A percentile compares a stretch with the other conserved stretches of the same genome.
These are phyloP conservation scores for Suillus alpinus DNA, from an alignment of 768 basidiomycete species.

Conservation along the genomic window DNA sequence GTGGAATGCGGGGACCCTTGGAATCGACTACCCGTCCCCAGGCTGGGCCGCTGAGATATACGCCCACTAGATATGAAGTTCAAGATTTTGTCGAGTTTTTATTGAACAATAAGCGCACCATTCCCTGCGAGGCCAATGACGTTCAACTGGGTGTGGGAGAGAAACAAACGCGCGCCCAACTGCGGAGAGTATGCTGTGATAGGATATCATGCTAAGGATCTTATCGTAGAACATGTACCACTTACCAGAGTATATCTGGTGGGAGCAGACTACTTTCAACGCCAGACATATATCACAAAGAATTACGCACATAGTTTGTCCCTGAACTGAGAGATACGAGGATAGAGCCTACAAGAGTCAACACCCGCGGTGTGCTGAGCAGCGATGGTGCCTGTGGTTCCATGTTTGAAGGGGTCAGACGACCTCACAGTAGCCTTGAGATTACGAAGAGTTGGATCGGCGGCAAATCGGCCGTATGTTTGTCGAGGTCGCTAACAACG, in stretches of 20 bases:
- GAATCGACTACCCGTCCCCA: constrained; percentile 79
- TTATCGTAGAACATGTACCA: background rate
- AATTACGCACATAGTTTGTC: constrained; percentile 66
- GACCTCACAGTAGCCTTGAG: background rate
- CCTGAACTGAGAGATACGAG: constrained; percentile 63
- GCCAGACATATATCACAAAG: background rate
- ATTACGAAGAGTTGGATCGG: background rate
- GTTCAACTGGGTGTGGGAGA: constrained; percentile 81
- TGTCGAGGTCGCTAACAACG: too few species aligned
- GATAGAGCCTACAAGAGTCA: constrained; percentile 53
- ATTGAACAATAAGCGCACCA: constrained; percentile 37
- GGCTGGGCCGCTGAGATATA: constrained; percentile 72
- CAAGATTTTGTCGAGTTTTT: background rate
- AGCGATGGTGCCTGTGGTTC: constrained; percentile 27
- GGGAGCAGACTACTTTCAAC: background rate
- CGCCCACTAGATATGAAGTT: constrained; percentile 51
- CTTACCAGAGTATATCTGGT: constrained; percentile 30
- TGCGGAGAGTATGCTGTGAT: constrained; percentile 80
- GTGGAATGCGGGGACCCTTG: constrained; percentile 66
- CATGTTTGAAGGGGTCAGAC: constrained; percentile 4
- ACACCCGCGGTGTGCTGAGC: constrained; percentile 40
- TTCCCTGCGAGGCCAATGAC: constrained; percentile 80
- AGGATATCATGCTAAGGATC: background rate
- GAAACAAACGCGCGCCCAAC: constrained; percentile 68
- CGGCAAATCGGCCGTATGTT: background rate